Evolutionary conservation across 495 filamentous ascomycete genomes (phyloP).

Genomic region (Parathielavia hyrcaniae): DNA sequence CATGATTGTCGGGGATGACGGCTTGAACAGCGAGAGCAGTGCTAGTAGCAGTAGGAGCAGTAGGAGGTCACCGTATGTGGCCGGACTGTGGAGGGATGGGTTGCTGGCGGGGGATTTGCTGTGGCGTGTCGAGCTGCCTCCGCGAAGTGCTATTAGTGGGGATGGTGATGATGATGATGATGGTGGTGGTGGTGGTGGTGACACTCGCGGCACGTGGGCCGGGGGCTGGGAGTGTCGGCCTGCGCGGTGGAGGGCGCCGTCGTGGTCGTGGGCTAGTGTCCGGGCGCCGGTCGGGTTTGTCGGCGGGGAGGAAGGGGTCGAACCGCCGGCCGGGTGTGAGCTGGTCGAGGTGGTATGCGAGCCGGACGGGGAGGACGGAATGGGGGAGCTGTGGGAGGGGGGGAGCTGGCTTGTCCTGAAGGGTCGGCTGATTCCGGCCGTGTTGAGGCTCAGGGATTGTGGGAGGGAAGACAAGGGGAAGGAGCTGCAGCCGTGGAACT

Average conservation of each 20-base stretch:
- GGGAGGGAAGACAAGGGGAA: neutral
- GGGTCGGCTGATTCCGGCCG: conserved; percentile 8
- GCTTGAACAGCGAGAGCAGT: too few relatives aligned
- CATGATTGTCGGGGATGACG: neutral
- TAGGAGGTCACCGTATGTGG: too few relatives aligned
- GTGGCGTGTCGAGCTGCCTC: conserved; percentile 10
- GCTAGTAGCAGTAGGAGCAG: too few relatives aligned
- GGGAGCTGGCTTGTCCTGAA: conserved; percentile 5
- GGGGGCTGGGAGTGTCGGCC: neutral
- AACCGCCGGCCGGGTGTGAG: conserved; percentile 11
- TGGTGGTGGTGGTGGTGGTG: neutral
- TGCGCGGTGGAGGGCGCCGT: conserved; percentile 19
- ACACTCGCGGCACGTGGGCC: neutral
- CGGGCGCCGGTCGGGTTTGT: conserved; percentile 13
- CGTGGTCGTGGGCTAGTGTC: conserved; percentile 24
- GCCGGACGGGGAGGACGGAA: conserved; percentile 7
- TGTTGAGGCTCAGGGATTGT: conserved; percentile 3
- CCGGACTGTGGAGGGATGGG: conserved; percentile 17
- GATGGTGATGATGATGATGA: neutral
- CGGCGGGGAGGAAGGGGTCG: neutral
- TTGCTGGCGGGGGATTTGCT: conserved; percentile 9
- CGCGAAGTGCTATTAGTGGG: neutral
- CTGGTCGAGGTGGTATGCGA: conserved; percentile 10
- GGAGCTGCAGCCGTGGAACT: conserved; percentile 11
- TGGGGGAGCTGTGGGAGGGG: conserved; percentile 16